Conservation (phyloP, 805 yeast species). For the Pichia thaimueangensis region DNA sequence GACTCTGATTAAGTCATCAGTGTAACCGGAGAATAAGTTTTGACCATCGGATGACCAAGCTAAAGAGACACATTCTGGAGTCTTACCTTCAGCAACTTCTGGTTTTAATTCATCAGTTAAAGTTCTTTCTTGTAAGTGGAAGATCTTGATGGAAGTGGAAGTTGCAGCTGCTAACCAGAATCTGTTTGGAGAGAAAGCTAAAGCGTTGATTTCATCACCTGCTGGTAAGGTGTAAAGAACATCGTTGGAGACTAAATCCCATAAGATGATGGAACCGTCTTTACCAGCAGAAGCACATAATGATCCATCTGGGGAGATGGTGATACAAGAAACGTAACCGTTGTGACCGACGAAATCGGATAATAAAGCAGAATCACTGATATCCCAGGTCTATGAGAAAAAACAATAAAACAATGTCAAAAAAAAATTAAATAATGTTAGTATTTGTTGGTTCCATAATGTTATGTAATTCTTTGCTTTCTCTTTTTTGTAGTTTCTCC, state of each 20-base stretch:
- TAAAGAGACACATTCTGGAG: conserved; percentile 96
- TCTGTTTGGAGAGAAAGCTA: conserved; percentile 99
- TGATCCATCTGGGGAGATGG: conserved; percentile 99
- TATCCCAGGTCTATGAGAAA: conserved; percentile 82
- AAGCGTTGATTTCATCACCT: conserved; percentile 94
- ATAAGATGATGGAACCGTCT: conserved; percentile 97
- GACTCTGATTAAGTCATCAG: conserved; percentile 98
- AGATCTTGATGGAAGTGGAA: conserved; percentile 94
- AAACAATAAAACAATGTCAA: too few relatives aligned
- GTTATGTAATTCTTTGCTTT: background rate
- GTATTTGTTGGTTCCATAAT: too few relatives aligned
- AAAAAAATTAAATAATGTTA: too few relatives aligned
- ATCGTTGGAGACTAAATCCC: conserved; percentile 87
- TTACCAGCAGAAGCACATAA: conserved; percentile 99
- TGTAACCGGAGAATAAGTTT: conserved; percentile 99
- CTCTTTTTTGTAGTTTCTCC: background rate
- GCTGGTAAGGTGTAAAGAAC: conserved; percentile 91
- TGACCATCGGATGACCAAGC: conserved; percentile 99
- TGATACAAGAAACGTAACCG: conserved; percentile 95
- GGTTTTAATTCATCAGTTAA: conserved; percentile 97
- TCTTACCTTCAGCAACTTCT: conserved; percentile 93
- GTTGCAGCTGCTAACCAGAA: conserved; percentile 99
- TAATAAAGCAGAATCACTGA: conserved; percentile 62
- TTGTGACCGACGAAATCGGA: conserved; percentile 99
- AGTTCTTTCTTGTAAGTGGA: conserved; percentile 91